Base-by-base conservation (phyloP, 345 rosid species). In the Excoecaria cochinchinensis region DNA sequence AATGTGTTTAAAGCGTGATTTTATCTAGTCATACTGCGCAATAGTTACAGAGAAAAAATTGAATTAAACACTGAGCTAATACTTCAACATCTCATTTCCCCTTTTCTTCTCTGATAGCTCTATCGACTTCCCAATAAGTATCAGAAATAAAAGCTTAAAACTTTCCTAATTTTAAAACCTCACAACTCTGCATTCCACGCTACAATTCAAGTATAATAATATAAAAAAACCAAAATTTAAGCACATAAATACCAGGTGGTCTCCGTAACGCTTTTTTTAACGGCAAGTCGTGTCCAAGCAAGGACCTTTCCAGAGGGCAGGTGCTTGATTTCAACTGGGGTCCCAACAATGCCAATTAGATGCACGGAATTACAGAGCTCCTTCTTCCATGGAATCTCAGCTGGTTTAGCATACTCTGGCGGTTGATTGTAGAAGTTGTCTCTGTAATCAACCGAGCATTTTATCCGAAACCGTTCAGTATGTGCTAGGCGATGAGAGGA, bases 231-330 rank as follows among this genome's bases (percentile, higher is more conserved):
- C 16, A 52, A 17, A 22, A 68, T 61, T 62, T 62, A n/a, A 47
- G 10, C 1, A 44, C 16, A 4, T 36, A 68, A 5, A 69, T 80
- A 88, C 93, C 91, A 90, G 70, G 79, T 53, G 71, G 89, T 79
- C 4, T 88, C 88, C 3, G 86, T 78, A 78, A 88, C 67, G 58
- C 90, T 85, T 78, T 85, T 86, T 76, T 72, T 79, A 67, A 90
- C 82, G 50, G 81, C 89, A 17, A 88, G 86, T 44, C 88, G 85
- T 15, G 93, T 86, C 91, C 91, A 84, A 17, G 90, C 91, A 53
- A 90, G 75, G 65, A 80, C 84, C 77, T 88, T 90, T 1, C 89
- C 90, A 22, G 89, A 88, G 42, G 91, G 78, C 13, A 90, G 82
- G 70, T 85, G 79, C 80, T 80, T 86, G 77, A 84, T 83, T 76